Base-by-base conservation (phyloP, 192 early-diverging fungal genomes). In the Coemansia sp. region DNA sequence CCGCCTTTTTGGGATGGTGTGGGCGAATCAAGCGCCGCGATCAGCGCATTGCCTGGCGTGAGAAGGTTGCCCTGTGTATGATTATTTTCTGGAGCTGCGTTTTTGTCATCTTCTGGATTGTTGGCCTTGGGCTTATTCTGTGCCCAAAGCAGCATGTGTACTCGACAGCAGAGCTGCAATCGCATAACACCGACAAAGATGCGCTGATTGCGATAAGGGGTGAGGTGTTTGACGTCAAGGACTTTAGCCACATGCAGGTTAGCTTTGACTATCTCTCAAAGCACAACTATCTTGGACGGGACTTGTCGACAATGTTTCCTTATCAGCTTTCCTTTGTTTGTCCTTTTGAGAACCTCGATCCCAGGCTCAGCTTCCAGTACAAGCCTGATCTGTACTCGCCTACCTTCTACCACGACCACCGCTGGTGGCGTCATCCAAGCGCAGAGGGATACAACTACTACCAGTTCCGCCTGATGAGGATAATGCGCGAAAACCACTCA, bases 11-110 rank as follows among this genome's bases (percentile, higher is more conserved):
- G 44, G 60, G 45, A 14, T 86, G 74, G 67, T 91, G 92, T 70
- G 93, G 93, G 22, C 84, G 90, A 44, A 93, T 96, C 88, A 86
- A 89, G 73, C 87, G 88, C 48, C 84, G 79, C 20, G 92, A 94
- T 70, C 84, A 94, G 61, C 92, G 88, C 48, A 87, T 93, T 81
- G 98, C 98, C 8, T 99, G 98, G 98, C 88, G 98, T 63, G 98
- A 99, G 75, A 98, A 99, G 76, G 86, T 97, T 9, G 92, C 98
- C 2, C 85, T 99, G 37, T 95, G 94, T 69, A 69, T 92, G 66
- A 77, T 98, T 62, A 94, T 97, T 44, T 82, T 90, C 19, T 86
- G 94, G 48, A 72, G 95, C 63, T 93, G 91, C 19, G 85, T 69
- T 14, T 74, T 90, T 71, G 88, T 95, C 53, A 84, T 98, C 43